Percentiles rank a stretch among this genome's conserved stretches.
Evolutionary conservation across 176 grass and related monocot genomes (phyloP).

Genomic region (Oryza glaberrima): DNA sequence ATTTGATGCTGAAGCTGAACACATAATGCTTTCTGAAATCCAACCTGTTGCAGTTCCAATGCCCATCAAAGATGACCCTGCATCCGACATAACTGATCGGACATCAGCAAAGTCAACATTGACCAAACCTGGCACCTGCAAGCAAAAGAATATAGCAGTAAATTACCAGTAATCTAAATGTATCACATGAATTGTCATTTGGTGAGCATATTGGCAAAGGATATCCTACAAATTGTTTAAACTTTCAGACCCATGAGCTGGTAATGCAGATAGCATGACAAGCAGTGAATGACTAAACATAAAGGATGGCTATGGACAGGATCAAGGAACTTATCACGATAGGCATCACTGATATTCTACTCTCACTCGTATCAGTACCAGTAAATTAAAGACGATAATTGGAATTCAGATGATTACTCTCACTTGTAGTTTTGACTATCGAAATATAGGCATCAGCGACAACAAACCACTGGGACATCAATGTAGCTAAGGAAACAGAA

Average conservation of each 20-base stretch:
- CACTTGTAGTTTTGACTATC: background rate
- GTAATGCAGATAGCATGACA: background rate
- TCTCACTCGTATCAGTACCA: background rate
- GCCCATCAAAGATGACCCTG: conserved; percentile 94
- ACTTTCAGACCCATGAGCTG: background rate
- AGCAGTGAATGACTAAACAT: background rate
- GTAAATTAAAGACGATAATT: background rate
- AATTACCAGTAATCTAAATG: background rate
- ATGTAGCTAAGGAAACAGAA: background rate
- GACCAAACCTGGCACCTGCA: conserved; percentile 77
- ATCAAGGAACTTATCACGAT: background rate
- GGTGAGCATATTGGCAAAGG: background rate
- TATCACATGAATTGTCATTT: background rate
- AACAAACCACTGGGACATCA: background rate
- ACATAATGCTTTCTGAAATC: background rate
- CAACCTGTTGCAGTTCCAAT: conserved; percentile 83
- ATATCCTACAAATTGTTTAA: background rate
- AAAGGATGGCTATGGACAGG: background rate
- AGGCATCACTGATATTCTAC: background rate
- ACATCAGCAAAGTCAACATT: conserved; percentile 94
- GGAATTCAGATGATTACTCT: background rate
- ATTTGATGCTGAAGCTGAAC: background rate
- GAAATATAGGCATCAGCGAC: background rate
- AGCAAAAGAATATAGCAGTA: background rate
- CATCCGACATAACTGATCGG: conserved; percentile 84